A percentile compares a stretch with the other conserved stretches of the same genome.
phyloP scores from a whole-genome alignment of 129 eudicot species.

The Flaveria bidentis region DNA sequence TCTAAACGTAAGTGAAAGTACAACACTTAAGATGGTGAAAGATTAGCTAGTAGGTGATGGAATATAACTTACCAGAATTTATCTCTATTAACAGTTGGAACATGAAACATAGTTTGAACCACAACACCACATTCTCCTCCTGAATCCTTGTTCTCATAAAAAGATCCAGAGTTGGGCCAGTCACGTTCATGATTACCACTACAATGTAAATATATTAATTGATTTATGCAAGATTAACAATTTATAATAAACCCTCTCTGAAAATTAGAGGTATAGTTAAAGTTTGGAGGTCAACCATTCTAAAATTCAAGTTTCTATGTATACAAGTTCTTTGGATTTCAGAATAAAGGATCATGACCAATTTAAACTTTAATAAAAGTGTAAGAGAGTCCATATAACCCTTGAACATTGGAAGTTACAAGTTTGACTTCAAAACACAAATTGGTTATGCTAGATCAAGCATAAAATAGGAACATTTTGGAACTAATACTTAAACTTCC shows the following conservation, averaged over 20 bases:
- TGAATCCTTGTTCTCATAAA: conserved; percentile 59
- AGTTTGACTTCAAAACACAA: background rate
- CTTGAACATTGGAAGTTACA: background rate
- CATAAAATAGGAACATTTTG: background rate
- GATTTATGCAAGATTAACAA: background rate
- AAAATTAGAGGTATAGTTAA: conserved; percentile 1
- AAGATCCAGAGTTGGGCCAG: conserved; percentile 71
- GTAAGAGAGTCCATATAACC: background rate
- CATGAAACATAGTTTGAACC: conserved; percentile 61
- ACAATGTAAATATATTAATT: conserved; percentile 18
- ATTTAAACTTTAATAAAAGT: background rate
- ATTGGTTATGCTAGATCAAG: conserved; percentile 8
- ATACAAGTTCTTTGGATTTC: background rate
- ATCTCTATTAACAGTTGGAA: conserved; percentile 67
- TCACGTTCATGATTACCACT: conserved; percentile 84
- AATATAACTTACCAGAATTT: conserved; percentile 55
- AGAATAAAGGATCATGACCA: background rate
- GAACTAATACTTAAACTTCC: conserved; percentile 4
- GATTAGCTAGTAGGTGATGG: background rate
- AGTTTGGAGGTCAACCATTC: background rate
- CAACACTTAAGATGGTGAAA: background rate
- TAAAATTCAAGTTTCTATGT: background rate
- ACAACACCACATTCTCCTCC: conserved; percentile 88
- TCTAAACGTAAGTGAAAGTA: background rate
- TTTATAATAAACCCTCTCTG: background rate